phyloP scores from a whole-genome alignment of 768 basidiomycete species.

The Nidula microcarpa region DNA sequence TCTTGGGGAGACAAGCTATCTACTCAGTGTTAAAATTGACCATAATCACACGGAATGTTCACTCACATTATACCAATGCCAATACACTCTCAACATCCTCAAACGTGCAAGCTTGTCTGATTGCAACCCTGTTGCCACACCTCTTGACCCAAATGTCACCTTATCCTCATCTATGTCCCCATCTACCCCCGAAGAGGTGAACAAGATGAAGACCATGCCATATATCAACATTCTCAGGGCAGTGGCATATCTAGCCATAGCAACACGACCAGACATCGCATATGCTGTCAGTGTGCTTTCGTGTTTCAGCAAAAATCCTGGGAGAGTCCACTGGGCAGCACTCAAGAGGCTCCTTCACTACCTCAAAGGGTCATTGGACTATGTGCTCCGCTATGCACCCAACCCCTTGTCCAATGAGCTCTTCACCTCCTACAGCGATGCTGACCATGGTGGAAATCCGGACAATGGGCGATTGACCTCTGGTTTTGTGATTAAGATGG shows the following conservation, averaged over 20 bases:
- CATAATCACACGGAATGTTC: conserved; percentile 6
- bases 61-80: background rate
- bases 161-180: conserved; percentile 16
- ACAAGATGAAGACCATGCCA: conserved; percentile 19
- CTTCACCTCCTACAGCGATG: conserved; percentile 16
- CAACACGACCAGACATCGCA: conserved; percentile 21
- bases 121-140: conserved; percentile 24
- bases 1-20: conserved; percentile 7
- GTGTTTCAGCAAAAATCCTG: conserved; percentile 19
- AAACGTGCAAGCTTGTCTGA: conserved; percentile 19
- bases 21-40: conserved; percentile 18
- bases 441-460: conserved; percentile 19
- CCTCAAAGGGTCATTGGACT: conserved; percentile 27
- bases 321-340: conserved; percentile 28
- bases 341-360: conserved; percentile 30
- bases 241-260: conserved; percentile 5
- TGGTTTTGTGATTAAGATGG: conserved; percentile 32
- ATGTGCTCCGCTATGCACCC: conserved; percentile 8
- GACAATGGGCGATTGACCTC: conserved; percentile 30
- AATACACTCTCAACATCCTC: conserved; percentile 11
- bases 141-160: conserved; percentile 18
- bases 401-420: background rate
- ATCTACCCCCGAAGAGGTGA: conserved; percentile 12
- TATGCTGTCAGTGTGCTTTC: conserved; percentile 12
- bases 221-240: conserved; percentile 24